Conservation (phyloP, 305 asterid genomes). For the Fraxinus paxiana region DNA sequence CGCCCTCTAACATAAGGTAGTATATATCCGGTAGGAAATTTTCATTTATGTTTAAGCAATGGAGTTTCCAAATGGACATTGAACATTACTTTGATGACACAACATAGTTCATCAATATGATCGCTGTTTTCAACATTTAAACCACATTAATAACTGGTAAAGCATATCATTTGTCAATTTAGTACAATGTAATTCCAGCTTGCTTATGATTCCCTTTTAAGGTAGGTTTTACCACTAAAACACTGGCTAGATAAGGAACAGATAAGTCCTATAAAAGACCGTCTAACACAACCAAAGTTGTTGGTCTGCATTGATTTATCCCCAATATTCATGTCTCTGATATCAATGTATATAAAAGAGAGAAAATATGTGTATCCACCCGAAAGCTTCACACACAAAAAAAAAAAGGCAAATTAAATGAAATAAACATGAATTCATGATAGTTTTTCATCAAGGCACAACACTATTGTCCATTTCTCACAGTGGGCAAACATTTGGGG, state of each 20-base stretch:
- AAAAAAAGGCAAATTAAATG: background rate
- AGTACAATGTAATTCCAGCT: background rate
- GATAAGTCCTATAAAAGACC: background rate
- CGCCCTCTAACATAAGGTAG: background rate
- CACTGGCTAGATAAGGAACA: background rate
- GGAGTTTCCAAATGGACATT: background rate
- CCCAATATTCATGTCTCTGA: background rate
- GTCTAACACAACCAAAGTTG: background rate
- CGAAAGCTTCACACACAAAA: background rate
- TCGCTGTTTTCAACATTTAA: background rate
- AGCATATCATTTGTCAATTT: background rate
- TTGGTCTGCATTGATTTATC: background rate
- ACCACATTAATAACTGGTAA: background rate
- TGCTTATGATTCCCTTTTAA: background rate
- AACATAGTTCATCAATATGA: background rate
- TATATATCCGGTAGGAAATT: background rate
- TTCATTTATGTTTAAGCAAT: background rate
- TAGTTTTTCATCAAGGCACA: background rate
- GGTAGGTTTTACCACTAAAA: background rate
- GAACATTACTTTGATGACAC: background rate
- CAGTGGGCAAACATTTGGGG: background rate
- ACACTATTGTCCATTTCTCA: background rate
- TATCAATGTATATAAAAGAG: background rate
- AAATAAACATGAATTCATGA: background rate
- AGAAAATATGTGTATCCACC: background rate